Conservation (phyloP, 2,329 filamentous ascomycete species). For the Anisogramma anomala region DNA sequence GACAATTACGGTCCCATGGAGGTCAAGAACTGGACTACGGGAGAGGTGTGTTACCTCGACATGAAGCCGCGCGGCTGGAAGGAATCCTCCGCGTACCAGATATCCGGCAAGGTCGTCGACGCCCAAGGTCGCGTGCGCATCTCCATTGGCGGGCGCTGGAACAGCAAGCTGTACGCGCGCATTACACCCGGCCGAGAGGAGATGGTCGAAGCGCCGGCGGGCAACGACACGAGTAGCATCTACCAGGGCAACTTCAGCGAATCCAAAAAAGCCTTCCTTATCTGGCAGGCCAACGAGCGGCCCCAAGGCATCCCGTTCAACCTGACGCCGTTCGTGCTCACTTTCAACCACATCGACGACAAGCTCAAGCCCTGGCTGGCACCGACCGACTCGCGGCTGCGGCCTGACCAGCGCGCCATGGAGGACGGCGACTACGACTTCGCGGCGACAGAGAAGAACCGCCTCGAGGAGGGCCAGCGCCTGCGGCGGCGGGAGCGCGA, state of each 20-base stretch:
- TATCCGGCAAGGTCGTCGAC: conserved; percentile 77
- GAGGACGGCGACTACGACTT: conserved; percentile 96
- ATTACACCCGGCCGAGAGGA: conserved; percentile 85
- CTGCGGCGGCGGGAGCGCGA: conserved; percentile 63
- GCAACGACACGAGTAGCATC: conserved; percentile 22
- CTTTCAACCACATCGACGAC: conserved; percentile 86
- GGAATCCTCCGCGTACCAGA: conserved; percentile 78
- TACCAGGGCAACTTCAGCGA: conserved; percentile 43
- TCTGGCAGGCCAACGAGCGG: conserved; percentile 81
- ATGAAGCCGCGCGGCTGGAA: conserved; percentile 97
- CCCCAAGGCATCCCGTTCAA: conserved; percentile 89
- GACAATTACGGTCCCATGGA: conserved; percentile 98
- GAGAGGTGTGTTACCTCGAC: conserved; percentile 77
- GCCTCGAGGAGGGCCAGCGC: conserved; percentile 85
- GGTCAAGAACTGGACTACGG: conserved; percentile 93
- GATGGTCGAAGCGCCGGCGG: conserved; percentile 47
- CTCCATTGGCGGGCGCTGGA: conserved; percentile 91
- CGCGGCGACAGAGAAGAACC: conserved; percentile 85
- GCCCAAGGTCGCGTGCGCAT: conserved; percentile 68
- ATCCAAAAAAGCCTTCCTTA: conserved; percentile 68
- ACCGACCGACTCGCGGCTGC: conserved; percentile 84
- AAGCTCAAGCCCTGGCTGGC: conserved; percentile 64
- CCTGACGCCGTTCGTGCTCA: conserved; percentile 84
- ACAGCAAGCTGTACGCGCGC: conserved; percentile 91
- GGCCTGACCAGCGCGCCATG: conserved; percentile 95